Base-by-base conservation (phyloP, 345 rosid genomes). In the Heritiera littoralis region DNA sequence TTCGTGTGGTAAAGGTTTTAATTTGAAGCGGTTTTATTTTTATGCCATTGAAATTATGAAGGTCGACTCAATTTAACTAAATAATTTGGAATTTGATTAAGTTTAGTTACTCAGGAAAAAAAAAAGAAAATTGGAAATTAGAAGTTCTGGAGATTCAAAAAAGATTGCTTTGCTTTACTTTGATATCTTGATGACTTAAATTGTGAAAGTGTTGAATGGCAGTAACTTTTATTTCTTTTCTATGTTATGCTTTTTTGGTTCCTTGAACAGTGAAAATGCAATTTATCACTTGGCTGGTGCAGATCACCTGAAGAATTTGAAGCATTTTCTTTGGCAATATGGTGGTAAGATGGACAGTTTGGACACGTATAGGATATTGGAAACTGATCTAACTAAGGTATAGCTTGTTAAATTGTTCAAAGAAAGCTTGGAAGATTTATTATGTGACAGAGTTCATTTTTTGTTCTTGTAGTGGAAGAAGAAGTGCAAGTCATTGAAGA, bases 261-360 rank as follows among this genome's bases (percentile, higher is more conserved):
- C 3, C 41, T 77, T 59, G 20, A 11, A 74, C 82, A 94, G 95
- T 68, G 80, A 84, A 18, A 88, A 91, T 79, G 97, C 92, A 55
- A 92, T 91, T 69, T 86, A 77, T 69, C 98, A 91, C 88, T 84
- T 94, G 40, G 90, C 89, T 7, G 86, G 92, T 81, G 86, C 23
- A 46, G 88, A 87, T 66, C 99, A 96, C 86, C 80, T 84, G 66
- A 92, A 92, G 88, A 92, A 89, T 51, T 54, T 87, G 84, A 94
- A 96, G 92, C 94, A 90, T 69, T 96, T 94, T 79, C 66, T 90
- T 30, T 92, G 93, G 94, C 89, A 91, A 80, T 56, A 90, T 77
- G 97, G 92, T 15, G 90, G 89, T 7, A 86, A 83, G 52, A 90
- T 84, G 92, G 93, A 89, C 80, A 18, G 84, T 41, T 38, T 89